phyloP scores from a whole-genome alignment of 2,329 filamentous ascomycete genomes.

The Neophaeococcomyces mojaviensis region DNA sequence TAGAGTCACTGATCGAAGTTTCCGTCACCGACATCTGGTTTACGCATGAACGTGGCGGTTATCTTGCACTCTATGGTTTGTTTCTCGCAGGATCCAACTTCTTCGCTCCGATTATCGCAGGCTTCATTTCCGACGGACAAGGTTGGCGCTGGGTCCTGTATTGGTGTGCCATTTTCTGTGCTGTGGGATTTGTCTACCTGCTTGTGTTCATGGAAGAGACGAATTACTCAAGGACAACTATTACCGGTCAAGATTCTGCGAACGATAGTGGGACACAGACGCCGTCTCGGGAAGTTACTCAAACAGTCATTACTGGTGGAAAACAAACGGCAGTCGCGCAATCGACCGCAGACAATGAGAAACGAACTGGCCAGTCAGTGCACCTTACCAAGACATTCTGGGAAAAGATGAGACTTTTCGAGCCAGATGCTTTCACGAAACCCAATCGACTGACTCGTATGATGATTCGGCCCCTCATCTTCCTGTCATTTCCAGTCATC shows the following conservation, averaged over 20 bases:
- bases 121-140: conserved; percentile 19
- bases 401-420: conserved; percentile 13
- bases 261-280: not conserved
- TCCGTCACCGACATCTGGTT: conserved; percentile 39
- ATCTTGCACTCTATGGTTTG: conserved; percentile 20
- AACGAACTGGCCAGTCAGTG: too few relatives aligned
- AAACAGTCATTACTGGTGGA: conserved; percentile 1
- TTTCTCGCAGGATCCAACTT: conserved; percentile 19
- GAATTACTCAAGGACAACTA: conserved; percentile 13
- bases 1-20: conserved; percentile 44
- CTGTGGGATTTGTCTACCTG: conserved; percentile 13
- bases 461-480: conserved; percentile 19
- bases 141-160: conserved; percentile 22
- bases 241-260: not conserved
- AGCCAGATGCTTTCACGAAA: conserved; percentile 8
- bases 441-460: conserved; percentile 10
- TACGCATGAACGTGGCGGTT: conserved; percentile 19
- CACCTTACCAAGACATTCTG: conserved; percentile 9
- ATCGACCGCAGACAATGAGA: not conserved
- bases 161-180: conserved; percentile 18
- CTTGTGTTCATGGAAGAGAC: conserved; percentile 23
- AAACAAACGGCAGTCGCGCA: not conserved
- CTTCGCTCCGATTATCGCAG: conserved; percentile 31
- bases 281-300: not conserved
- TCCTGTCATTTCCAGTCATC: conserved; percentile 30